Evolutionary conservation across 331 rosid genomes (phyloP).

Genomic region (Saraca asoca): DNA sequence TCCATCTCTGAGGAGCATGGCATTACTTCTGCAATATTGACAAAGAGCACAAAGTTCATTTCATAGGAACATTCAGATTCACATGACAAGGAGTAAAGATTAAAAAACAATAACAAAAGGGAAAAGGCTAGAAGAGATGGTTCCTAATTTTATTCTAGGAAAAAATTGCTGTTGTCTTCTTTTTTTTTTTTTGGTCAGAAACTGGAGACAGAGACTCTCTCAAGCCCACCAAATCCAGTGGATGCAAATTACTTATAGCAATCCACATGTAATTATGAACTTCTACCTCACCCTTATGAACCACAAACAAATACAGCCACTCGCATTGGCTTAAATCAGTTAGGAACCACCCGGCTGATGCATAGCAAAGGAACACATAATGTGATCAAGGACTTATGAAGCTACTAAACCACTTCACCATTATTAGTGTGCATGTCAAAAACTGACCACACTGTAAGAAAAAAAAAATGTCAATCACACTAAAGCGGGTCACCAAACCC

Average conservation of each 20-base stretch:
- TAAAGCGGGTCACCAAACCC: constrained; percentile 22
- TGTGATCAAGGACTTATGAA: neutral
- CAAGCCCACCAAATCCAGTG: neutral
- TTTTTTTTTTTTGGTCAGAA: constrained; percentile 13
- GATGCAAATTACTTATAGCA: constrained; percentile 6
- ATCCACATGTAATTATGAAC: neutral
- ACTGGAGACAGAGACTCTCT: neutral
- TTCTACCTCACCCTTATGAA: neutral
- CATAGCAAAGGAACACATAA: constrained; percentile 5
- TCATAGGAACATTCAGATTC: constrained; percentile 6
- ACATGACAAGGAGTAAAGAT: constrained; percentile 10
- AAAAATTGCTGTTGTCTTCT: too few relatives aligned
- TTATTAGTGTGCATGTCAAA: neutral
- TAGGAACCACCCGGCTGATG: constrained; percentile 1
- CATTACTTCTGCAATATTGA: constrained; percentile 55
- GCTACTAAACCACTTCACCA: neutral
- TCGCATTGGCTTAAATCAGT: neutral
- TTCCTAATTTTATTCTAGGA: constrained; percentile 11
- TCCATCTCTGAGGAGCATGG: constrained; percentile 72
- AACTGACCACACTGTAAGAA: constrained; percentile 9
- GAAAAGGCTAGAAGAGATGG: neutral
- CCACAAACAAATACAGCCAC: neutral
- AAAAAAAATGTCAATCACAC: neutral
- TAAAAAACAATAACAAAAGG: constrained; percentile 1
- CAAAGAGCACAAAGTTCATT: constrained; percentile 25